Evolutionary conservation across 75 land plant genomes (phyloP), one percentile per base, ranked within the genome.

Genomic region (Pinus taeda): DNA sequence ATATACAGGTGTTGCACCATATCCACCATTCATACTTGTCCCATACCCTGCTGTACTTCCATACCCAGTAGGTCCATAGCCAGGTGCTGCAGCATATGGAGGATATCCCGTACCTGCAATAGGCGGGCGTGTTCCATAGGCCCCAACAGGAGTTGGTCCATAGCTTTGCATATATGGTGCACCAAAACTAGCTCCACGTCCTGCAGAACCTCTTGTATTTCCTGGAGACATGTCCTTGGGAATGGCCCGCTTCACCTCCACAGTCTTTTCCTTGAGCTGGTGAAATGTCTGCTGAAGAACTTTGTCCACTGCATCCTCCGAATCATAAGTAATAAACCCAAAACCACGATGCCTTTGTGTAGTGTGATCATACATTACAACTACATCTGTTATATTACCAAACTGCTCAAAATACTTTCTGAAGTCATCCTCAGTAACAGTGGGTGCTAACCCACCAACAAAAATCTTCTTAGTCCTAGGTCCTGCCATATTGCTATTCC

Each of bases 171-270:
- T 69, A 69, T 69, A 69, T 69, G 72, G 72, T 37, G 39, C 49
- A 69, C 49, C 72, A 69, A 20, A 69, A 42, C 72, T n/a, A 7
- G 72, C 49, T 42, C 72, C 72, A n/a, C 72, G 72, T 69, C 72
- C 72, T 42, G 72, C 72, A 36, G 72, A 45, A 69, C 72, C 72
- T 69, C 72, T 69, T 69, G 72, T 18, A 69, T 69, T 69, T 69
- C 72, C 72, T 69, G 72, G 24, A 69, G 72, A 69, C 72, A 69
- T 69, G 55, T 95, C 93, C 78, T 97, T 97, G 33, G 99, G 99
- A 15, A 97, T 92, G 70, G 99, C 99, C 22, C 89, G 75, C 85
- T 97, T 97, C 7, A 97, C 99, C 85, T 97, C 99, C 77, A 97
- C 99, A 89, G 90, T 88, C 79, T 97, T 97, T 3, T 91, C 99